Evolutionary conservation across 169 alveolate genomes (phyloP).

Genomic region (Cystoisospora suis): DNA sequence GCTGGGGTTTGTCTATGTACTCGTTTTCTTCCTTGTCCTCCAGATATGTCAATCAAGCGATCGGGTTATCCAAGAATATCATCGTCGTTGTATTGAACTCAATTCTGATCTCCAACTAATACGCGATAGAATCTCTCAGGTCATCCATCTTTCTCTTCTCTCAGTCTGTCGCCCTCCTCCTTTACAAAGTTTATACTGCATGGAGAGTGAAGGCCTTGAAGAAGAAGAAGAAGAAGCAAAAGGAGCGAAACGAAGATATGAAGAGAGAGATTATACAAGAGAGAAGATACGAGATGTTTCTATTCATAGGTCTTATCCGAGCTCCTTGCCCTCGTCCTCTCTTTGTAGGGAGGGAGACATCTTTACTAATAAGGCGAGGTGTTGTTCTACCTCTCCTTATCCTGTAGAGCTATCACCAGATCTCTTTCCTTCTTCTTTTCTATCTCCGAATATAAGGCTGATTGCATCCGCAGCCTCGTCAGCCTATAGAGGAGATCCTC

Average conservation of each 20-base stretch:
- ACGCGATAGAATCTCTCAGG: conserved; percentile 21
- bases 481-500: not conserved
- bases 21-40: too few species aligned
- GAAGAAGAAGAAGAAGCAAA: not conserved
- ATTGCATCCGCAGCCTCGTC: not conserved
- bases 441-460: not conserved
- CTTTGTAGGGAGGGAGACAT: too few species aligned
- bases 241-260: not conserved
- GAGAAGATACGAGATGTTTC: too few species aligned
- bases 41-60: conserved; percentile 31
- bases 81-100: conserved; percentile 52
- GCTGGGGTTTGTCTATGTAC: too few species aligned
- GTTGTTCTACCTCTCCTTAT: too few species aligned
- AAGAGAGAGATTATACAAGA: too few species aligned
- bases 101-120: conserved; percentile 46
- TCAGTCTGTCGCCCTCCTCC: not conserved
- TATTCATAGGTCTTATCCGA: too few species aligned
- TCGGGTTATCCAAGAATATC: conserved; percentile 30
- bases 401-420: too few species aligned
- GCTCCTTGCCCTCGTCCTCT: too few species aligned
- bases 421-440: not conserved
- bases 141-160: not conserved
- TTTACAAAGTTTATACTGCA: not conserved
- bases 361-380: too few species aligned
- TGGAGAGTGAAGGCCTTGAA: not conserved